phyloP scores from a whole-genome alignment of 768 basidiomycete species.

The Boletus tylopilopsis region DNA sequence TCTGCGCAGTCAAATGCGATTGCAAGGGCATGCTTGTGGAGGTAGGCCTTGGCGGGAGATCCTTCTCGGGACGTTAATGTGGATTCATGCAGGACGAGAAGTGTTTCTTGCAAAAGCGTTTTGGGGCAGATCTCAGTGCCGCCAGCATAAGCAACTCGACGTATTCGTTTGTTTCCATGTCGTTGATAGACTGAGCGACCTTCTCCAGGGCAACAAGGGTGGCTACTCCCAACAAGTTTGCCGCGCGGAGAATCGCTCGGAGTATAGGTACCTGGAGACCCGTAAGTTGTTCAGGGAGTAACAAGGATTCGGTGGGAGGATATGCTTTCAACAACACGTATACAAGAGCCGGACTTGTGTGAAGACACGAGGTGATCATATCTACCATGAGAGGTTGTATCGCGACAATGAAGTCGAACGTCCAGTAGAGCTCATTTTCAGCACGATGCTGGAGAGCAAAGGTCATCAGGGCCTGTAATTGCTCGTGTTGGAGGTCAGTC shows the following conservation, averaged over 20 bases:
- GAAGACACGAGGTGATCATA: slow-evolving; percentile 41
- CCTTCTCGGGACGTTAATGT: slow-evolving; percentile 25
- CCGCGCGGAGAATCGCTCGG: slow-evolving; percentile 49
- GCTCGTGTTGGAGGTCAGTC: slow-evolving; percentile 19
- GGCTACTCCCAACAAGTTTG: slow-evolving; percentile 52
- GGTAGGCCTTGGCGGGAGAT: slow-evolving; percentile 37
- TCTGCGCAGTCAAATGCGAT: slow-evolving; percentile 63
- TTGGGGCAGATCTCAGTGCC: slow-evolving; percentile 49
- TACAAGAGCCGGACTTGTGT: slow-evolving; percentile 48
- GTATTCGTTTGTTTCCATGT: slow-evolving; percentile 41
- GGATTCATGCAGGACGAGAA: slow-evolving; percentile 56
- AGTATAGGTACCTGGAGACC: slow-evolving; percentile 35
- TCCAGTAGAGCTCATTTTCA: slow-evolving; percentile 51
- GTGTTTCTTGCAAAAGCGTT: slow-evolving; percentile 53
- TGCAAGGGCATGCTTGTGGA: slow-evolving; percentile 52
- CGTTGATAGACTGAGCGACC: slow-evolving; percentile 41
- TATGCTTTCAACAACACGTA: slow-evolving; percentile 49
- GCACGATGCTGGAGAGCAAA: slow-evolving; percentile 44
- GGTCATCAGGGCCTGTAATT: slow-evolving; percentile 14
- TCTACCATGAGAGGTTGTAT: slow-evolving; percentile 28
- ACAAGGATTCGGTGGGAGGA: slow-evolving; percentile 40
- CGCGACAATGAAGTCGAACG: slow-evolving; percentile 41
- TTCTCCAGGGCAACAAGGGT: slow-evolving; percentile 59
- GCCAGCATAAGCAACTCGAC: slow-evolving; percentile 51
- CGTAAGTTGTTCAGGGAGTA: slow-evolving; percentile 27